Evolutionary conservation across 345 rosid genomes (phyloP), one percentile per base, ranked within the genome.

Genomic region (Citrus trifoliata): DNA sequence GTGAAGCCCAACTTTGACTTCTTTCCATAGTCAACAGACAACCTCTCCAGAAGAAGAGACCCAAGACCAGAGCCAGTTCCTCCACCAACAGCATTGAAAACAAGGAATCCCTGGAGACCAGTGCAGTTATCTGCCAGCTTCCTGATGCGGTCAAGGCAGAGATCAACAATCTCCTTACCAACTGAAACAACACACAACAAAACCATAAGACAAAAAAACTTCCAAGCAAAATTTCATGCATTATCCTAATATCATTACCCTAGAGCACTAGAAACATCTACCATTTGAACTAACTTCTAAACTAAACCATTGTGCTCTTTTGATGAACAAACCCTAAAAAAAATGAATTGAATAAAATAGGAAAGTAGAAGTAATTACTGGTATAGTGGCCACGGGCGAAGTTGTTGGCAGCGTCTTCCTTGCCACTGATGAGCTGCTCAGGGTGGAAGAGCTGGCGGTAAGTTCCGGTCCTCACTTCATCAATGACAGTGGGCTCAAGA

Each of bases 41-140:
- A 80, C 16, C 96, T 84, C 90, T 92, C 94, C 74, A 92, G 80
- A 42, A 92, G 85, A 6, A 90, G 96, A 18, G 96, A 92, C 6
- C 96, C 96, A 19, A 92, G 96, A 80, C 96, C 93, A n/a, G 96
- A 92, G 0, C 94, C 96, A 71, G 95, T 91, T 0, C 95, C 95
- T 67, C 95, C 95, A 76, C 95, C 95, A 72, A 91, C 95, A 58
- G 95, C 95, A 5, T 90, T 90, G 83, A 91, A 91, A 18, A 91
- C 95, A 59, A 91, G 90, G 88, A 91, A 92, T 1, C 96, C 96
- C 83, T 90, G 94, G 19, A 92, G 96, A 80, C 96, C 96, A 68
- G 96, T 92, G 79, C 96, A 92, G 83, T 92, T 92, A 76, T 92
- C 96, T 30, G 96, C 96, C 35, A 92, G 88, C 89, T 92, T 92